Evolutionary conservation across 163 green algal species (phyloP), one percentile per base, ranked within the genome.

Genomic region (Volvox carteri): DNA sequence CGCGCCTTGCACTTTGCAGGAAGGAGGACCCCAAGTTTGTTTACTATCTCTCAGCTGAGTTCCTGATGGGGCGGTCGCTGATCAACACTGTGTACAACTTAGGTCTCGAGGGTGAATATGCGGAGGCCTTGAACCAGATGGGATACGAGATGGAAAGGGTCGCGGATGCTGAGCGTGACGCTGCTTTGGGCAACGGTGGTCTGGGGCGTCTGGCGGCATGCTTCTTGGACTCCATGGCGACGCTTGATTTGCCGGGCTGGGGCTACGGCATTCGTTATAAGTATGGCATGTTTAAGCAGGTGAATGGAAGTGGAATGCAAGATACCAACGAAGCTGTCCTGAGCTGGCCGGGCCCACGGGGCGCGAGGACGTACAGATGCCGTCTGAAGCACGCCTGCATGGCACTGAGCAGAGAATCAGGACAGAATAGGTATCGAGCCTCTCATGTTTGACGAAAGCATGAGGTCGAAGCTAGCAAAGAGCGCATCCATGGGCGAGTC

Each of bases 231-330:
- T 97, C 95, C 42, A 98, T 99, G 90, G 97, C 97, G 35, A 98
- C 96, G 0, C 92, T 98, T n/a, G 95, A 98, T 87, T 94, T 99
- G 91, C 97, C 97, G 5, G 97, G 94, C 50, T 99, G 96, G 96
- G 97, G 97, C 46, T 99, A 99, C 84, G 97, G 97, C 88, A 98
- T 99, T 88, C 93, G 97, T 28, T 99, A 99, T 93, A 96, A 97
- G 84, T 99, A 99, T 75, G 97, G 97, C 81, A 98, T 99, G 95
- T 99, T 99, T 93, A 98, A 98, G 93, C 97, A 99, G 95, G 93
- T 98, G 58, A 56, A 33, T 41, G 12, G 62, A 74, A 41, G 12
- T n/a, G n/a, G n/a, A n/a, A n/a, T n/a, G n/a, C n/a, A n/a, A n/a
- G n/a, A n/a, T n/a, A n/a, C n/a, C n/a, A n/a, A n/a, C n/a, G n/a